Percentiles rank a stretch among this genome's conserved stretches.
Evolutionary conservation across 2,329 filamentous ascomycete species (phyloP).

Genomic region (Penicillium sp.): DNA sequence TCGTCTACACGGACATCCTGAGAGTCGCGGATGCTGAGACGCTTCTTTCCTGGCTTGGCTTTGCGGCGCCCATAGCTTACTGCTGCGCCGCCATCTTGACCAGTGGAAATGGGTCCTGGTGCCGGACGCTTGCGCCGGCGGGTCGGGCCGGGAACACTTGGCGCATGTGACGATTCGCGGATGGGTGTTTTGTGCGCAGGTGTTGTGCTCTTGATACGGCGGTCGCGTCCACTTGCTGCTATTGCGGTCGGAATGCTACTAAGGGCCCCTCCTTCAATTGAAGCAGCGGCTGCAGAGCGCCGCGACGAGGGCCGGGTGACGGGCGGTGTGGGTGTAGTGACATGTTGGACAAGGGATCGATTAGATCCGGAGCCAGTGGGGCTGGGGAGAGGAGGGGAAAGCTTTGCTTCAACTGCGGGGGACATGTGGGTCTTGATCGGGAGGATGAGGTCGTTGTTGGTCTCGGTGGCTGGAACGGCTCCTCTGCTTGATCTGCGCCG

Average conservation of each 20-base stretch:
- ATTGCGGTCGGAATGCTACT: conserved; percentile 9
- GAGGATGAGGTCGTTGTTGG: conserved; percentile 26
- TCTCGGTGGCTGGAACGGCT: conserved; percentile 32
- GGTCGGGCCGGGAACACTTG: conserved; percentile 25
- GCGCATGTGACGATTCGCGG: conserved; percentile 36
- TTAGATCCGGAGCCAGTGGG: conserved; percentile 21
- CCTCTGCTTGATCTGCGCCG: conserved; percentile 35
- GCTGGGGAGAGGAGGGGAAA: conserved; percentile 19
- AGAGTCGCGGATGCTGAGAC: conserved; percentile 32
- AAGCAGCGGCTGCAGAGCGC: conserved; percentile 23
- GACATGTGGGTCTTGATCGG: conserved; percentile 12
- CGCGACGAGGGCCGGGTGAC: conserved; percentile 29
- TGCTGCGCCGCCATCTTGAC: conserved; percentile 52
- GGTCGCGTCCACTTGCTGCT: conserved; percentile 24
- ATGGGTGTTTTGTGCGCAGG: conserved; percentile 34
- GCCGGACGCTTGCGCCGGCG: conserved; percentile 52
- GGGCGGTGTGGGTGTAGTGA: conserved; percentile 26
- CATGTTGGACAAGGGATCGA: conserved; percentile 14
- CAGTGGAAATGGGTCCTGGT: conserved; percentile 51
- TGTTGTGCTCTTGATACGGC: conserved; percentile 37
- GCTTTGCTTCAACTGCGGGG: conserved; percentile 15
- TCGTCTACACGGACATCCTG: conserved; percentile 41
- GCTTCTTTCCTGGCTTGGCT: conserved; percentile 42
- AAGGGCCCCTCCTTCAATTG: conserved; percentile 21
- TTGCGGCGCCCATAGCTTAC: conserved; percentile 55